These are phyloP conservation scores for Ogataea naganishii DNA, from an alignment of 805 yeast genomes.

Conservation along the genomic window DNA sequence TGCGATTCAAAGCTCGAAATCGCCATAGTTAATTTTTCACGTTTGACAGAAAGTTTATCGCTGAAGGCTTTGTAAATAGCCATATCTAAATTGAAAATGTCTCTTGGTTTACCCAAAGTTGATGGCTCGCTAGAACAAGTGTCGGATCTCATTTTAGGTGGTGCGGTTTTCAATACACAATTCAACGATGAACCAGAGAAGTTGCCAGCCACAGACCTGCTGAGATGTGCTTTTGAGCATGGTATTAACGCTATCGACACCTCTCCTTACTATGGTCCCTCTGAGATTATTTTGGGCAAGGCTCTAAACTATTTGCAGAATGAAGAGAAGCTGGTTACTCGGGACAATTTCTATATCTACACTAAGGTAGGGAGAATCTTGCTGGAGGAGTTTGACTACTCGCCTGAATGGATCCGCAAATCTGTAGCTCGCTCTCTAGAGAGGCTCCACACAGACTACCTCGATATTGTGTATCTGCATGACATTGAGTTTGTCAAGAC, in stretches of 20 bases:
- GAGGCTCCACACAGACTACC: constrained; percentile 55
- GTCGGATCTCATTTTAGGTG: constrained; percentile 70
- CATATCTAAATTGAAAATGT: too few species aligned
- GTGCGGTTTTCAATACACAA: constrained; percentile 79
- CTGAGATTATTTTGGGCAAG: constrained; percentile 65
- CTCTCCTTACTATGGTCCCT: constrained; percentile 89
- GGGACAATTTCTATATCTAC: constrained; percentile 62
- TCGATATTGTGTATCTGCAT: constrained; percentile 81
- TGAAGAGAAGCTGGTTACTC: constrained; percentile 30
- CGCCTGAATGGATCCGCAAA: constrained; percentile 45
- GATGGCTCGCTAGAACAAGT: constrained; percentile 21
- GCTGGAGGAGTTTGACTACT: constrained; percentile 67
- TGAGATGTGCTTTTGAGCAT: constrained; percentile 48
- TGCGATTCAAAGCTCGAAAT: too few species aligned
- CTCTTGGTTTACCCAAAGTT: constrained; percentile 12
- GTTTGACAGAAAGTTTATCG: too few species aligned
- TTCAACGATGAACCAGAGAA: constrained; percentile 62
- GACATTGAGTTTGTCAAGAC: constrained; percentile 76
- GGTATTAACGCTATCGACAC: constrained; percentile 83
- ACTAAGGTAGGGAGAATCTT: constrained; percentile 81
- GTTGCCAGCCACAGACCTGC: constrained; percentile 48
- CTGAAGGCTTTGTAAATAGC: too few species aligned
- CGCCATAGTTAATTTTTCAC: too few species aligned
- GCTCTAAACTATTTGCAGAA: constrained; percentile 37
- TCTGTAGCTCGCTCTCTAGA: constrained; percentile 62